Percentiles rank a stretch among this genome's conserved stretches.
These are phyloP conservation scores for Boletus rufocinnamomeus DNA, from an alignment of 768 basidiomycete genomes.

Conservation along the genomic window DNA sequence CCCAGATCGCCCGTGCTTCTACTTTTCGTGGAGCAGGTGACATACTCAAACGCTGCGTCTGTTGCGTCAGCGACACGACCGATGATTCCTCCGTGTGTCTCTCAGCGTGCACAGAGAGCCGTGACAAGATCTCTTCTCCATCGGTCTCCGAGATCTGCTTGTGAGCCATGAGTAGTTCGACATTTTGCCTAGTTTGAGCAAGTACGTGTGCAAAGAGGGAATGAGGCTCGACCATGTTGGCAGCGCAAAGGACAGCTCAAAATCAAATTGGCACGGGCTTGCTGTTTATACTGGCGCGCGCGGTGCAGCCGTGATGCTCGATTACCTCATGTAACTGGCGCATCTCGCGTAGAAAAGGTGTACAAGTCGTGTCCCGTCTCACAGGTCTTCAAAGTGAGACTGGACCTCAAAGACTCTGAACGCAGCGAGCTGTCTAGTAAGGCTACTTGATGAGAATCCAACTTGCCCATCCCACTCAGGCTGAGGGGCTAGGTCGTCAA, in stretches of 20 bases:
- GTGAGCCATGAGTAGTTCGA: constrained; percentile 47
- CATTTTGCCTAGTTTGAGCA: constrained; percentile 47
- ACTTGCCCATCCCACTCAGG: not conserved
- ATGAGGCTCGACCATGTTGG: constrained; percentile 28
- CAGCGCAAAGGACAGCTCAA: not conserved
- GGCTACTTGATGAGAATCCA: not conserved
- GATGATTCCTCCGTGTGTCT: constrained; percentile 21
- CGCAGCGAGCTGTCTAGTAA: not conserved
- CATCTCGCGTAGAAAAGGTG: not conserved
- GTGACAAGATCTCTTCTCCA: constrained; percentile 41
- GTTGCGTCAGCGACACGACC: constrained; percentile 24
- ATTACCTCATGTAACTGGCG: constrained; percentile 24
- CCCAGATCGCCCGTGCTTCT: constrained; percentile 35
- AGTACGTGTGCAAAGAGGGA: constrained; percentile 41
- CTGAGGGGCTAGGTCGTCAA: not conserved
- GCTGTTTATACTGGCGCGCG: constrained; percentile 17
- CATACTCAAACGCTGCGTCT: constrained; percentile 26
- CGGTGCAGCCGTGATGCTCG: constrained; percentile 7
- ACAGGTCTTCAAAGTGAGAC: not conserved
- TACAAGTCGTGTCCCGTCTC: not conserved
- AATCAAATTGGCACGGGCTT: constrained; percentile 1
- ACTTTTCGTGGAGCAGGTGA: constrained; percentile 28
- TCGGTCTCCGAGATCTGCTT: constrained; percentile 43
- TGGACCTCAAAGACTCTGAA: not conserved
- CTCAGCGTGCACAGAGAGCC: constrained; percentile 34